These are phyloP conservation scores for Tricholoma hemisulphureum DNA, from an alignment of 768 basidiomycete species.

Conservation along the genomic window DNA sequence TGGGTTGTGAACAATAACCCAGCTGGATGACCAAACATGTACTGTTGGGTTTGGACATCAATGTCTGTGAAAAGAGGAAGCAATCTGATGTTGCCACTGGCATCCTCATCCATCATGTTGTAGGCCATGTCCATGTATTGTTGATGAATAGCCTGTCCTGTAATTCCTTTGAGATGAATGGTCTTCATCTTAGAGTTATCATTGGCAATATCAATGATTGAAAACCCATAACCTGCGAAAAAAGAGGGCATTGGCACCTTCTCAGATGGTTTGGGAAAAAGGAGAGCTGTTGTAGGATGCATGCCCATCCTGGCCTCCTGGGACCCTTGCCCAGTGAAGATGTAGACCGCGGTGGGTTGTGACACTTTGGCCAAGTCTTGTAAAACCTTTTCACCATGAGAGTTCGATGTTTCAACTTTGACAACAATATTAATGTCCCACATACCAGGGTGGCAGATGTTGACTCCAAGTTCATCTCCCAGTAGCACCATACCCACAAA, in stretches of 20 bases:
- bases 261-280: conserved; percentile 98
- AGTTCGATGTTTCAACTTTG: no score
- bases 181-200: no score
- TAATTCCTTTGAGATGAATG: no score
- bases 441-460: no score
- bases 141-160: conserved; percentile 95
- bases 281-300: conserved; percentile 91
- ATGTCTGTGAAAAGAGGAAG: conserved; percentile 96
- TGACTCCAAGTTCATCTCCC: no score
- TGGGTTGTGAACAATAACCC: conserved; percentile 98
- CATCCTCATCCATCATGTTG: conserved; percentile 95
- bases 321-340: conserved; percentile 98
- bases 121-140: conserved; percentile 99
- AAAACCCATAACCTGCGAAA: conserved; percentile 96
- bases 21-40: no score
- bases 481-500: no score
- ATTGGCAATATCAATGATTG: conserved; percentile 97
- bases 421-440: no score
- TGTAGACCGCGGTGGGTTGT: conserved; percentile 90
- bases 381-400: conserved; percentile 85
- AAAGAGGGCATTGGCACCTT: conserved; percentile 90
- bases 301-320: no score
- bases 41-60: conserved; percentile 89
- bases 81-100: conserved; percentile 92
- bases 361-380: conserved; percentile 90